Conservation (phyloP, 73 alveolate species). For the Paramecium pentaurelia region DNA sequence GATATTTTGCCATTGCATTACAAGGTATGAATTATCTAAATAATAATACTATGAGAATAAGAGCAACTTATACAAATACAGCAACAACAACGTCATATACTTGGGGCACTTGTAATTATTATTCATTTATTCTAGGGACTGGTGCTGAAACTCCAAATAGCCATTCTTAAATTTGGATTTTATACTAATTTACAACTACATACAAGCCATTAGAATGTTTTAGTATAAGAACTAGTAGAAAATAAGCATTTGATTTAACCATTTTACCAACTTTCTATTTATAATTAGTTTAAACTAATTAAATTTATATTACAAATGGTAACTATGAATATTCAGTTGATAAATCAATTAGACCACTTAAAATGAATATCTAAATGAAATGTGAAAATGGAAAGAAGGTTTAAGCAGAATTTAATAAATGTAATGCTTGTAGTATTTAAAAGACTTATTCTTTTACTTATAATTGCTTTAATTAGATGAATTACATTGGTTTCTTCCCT, state of each 20-base stretch:
- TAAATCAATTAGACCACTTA: not conserved
- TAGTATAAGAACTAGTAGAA: not conserved
- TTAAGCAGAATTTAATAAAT: not conserved
- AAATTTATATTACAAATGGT: not conserved
- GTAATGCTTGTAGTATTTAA: not conserved
- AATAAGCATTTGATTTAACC: not conserved
- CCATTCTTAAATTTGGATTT: not conserved
- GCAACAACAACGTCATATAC: not conserved
- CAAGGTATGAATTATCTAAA: not conserved
- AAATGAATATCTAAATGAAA: not conserved
- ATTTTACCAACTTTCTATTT: not conserved
- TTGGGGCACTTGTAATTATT: not conserved
- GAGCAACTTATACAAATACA: not conserved
- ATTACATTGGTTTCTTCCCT: not conserved
- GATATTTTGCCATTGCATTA: not conserved
- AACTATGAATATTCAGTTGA: not conserved
- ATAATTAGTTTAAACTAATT: not conserved
- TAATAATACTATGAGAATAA: not conserved
- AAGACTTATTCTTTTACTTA: not conserved
- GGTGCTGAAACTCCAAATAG: not conserved
- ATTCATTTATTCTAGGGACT: not conserved
- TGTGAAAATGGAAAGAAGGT: not conserved
- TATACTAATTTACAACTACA: not conserved
- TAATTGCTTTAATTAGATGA: not conserved
- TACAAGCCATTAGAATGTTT: not conserved